Evolutionary conservation across 768 basidiomycete genomes (phyloP).

Genomic region (Mycena kentingensis): DNA sequence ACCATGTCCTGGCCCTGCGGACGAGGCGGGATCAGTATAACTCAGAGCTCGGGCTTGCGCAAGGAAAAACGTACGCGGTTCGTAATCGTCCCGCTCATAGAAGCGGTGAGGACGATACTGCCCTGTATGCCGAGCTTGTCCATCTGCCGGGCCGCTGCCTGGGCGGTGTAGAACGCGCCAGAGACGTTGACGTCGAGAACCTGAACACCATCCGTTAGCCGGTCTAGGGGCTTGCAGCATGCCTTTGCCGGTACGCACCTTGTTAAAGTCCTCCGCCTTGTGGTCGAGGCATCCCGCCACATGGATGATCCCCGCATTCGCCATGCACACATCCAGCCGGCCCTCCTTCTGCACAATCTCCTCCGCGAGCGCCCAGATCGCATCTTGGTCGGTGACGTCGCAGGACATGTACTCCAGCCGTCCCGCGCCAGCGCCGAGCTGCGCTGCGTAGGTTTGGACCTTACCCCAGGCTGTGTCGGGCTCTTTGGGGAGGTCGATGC

Average conservation of each 20-base stretch:
- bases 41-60: not conserved
- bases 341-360: constrained; percentile 67
- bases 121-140: constrained; percentile 46
- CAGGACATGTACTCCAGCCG: constrained; percentile 61
- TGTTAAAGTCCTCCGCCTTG: constrained; percentile 62
- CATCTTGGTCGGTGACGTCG: constrained; percentile 66
- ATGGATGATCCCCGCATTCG: constrained; percentile 75
- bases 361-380: constrained; percentile 56
- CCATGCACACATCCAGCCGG: constrained; percentile 74
- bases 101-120: constrained; percentile 61
- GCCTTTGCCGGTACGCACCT: constrained; percentile 39
- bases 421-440: constrained; percentile 43
- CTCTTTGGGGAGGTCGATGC: constrained; percentile 55
- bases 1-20: constrained; percentile 65
- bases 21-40: not conserved
- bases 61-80: constrained; percentile 53
- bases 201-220: constrained; percentile 31
- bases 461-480: constrained; percentile 53
- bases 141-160: constrained; percentile 64
- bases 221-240: not conserved
- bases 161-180: constrained; percentile 57
- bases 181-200: constrained; percentile 56
- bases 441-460: constrained; percentile 51
- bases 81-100: constrained; percentile 68
- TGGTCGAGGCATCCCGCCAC: constrained; percentile 67